Evolutionary conservation across 2,329 filamentous ascomycete genomes (phyloP).

Genomic region (Fragosphaeria purpurea): DNA sequence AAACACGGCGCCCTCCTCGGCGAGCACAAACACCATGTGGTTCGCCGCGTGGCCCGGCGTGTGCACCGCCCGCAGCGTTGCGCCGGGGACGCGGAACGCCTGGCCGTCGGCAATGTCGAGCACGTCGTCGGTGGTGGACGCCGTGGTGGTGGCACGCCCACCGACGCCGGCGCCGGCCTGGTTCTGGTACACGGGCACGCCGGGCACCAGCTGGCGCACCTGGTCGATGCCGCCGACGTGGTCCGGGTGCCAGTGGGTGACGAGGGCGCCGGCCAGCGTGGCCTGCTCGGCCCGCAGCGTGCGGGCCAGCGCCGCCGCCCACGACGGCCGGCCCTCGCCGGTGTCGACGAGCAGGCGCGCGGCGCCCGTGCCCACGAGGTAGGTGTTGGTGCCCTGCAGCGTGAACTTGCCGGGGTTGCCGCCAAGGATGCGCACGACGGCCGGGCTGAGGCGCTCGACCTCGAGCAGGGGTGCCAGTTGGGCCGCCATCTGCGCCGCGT

Average conservation of each 20-base stretch:
- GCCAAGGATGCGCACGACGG: slow-evolving; percentile 74
- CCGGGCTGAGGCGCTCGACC: slow-evolving; percentile 66
- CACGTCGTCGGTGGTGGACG: slow-evolving; percentile 17
- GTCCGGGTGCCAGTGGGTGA: slow-evolving; percentile 91
- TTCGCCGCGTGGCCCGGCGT: slow-evolving; percentile 63
- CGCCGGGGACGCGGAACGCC: slow-evolving; percentile 39
- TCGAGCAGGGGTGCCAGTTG: slow-evolving; percentile 57
- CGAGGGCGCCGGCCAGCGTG: slow-evolving; percentile 55
- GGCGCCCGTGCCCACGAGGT: slow-evolving; percentile 69
- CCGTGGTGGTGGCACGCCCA: too few relatives aligned
- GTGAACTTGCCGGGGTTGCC: slow-evolving; percentile 82
- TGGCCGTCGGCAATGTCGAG: slow-evolving; percentile 35
- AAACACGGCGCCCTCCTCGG: slow-evolving; percentile 58
- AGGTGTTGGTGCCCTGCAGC: slow-evolving; percentile 82
- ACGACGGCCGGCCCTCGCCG: slow-evolving; percentile 67
- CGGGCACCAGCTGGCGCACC: slow-evolving; percentile 46
- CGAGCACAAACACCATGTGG: slow-evolving; percentile 54
- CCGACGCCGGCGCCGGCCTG: slow-evolving; percentile 24
- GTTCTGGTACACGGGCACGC: slow-evolving; percentile 52
- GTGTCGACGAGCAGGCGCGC: slow-evolving; percentile 79
- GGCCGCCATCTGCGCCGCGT: slow-evolving; percentile 41
- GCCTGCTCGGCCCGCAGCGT: slow-evolving; percentile 60
- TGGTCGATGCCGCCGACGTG: slow-evolving; percentile 76
- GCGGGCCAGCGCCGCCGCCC: slow-evolving; percentile 55
- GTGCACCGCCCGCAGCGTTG: slow-evolving; percentile 51